Evolutionary conservation across 1,284 basidiomycete species (phyloP), one percentile per base, ranked within the genome.

Genomic region (Leccinum variabile): DNA sequence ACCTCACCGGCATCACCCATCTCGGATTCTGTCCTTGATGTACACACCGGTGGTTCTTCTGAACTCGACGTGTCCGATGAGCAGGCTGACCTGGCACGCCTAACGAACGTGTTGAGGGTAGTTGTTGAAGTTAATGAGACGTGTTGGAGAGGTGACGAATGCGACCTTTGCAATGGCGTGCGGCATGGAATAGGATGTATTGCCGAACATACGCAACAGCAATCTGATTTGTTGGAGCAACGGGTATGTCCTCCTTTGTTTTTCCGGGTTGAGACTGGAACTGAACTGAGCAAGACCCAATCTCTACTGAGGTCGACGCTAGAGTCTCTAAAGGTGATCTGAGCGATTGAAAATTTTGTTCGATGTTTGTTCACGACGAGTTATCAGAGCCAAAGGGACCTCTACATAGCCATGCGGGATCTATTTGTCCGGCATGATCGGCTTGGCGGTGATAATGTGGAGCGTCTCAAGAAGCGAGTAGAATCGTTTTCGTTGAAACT

Each of bases 361-460:
- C 39, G 37, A 25, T 41, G 13, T 52, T 62, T 59, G 49, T 61
- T 72, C n/a, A 72, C 54, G 37, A 16, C 39, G 37, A 55, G 22
- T 37, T 64, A 75, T 49, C 78, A 94, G 87, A 79, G 79, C 56
- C 94, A 97, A 74, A 86, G 95, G 49, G 95, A 98, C 72, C 80
- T 97, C 4, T 96, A 95, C 74, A 80, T 92, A 50, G 88, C 92
- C 8, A 89, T 91, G 73, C 86, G 91, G 22, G 94, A 95, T 69
- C 81, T 97, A 4, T 91, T 96, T 72, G 79, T 87, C 54, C 87
- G 95, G 25, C 90, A 95, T 68, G 91, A 93, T 63, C 86, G 88
- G 37, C 81, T 96, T 41, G 92, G 93, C 0, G 82, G 87, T 44
- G 95, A 97, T 70, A 85, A 88, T 66, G 92, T 95, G 2, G 94